Evolutionary conservation across 768 basidiomycete genomes (phyloP), one percentile per base, ranked within the genome.

Genomic region (Pleurotus citrinopileatus): DNA sequence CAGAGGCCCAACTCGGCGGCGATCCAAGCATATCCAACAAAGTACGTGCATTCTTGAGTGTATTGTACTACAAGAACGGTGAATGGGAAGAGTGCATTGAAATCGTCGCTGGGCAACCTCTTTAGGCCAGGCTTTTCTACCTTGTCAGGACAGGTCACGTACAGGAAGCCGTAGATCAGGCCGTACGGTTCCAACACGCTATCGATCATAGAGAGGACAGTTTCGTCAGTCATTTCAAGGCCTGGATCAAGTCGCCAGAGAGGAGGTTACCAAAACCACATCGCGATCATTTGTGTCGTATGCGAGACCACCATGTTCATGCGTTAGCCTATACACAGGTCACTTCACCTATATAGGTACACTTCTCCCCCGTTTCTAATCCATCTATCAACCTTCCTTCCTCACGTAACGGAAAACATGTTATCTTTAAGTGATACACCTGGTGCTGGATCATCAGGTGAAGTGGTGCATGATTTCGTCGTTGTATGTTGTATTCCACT

Each of bases 101-200:
- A 80, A n/a, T 94, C 55, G 83, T 96, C 22, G 86, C 89, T 54
- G 89, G 90, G 7, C 87, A 89, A 61, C 92, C 94, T 1, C 60
- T 98, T 10, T 99, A 94, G 94, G 96, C 95, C 9, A 86, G 91
- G 54, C 65, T 95, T n/a, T 98, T 91, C 71, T 95, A 89, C 71
- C 81, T 99, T 13, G 77, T 99, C 9, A 84, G 96, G 23, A 88
- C 88, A 1, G 96, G 96, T 0, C 87, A 94, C 65, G 65, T 76
- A 5, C 75, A 81, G 32, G 95, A 98, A 56, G 94, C 95, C 0
- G 72, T 96, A 23, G 79, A 81, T 4, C 87, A 95, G 57, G 87
- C 91, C 0, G 56, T 82, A 13, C 78, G 81, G 23, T 83, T 82
- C 63, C 87, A 91, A 59, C 73, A 81, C 42, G 84, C 82, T 2